A percentile compares a stretch with the other conserved stretches of the same genome.
These are phyloP conservation scores for Viola odorata DNA, from an alignment of 345 rosid genomes.

Conservation along the genomic window DNA sequence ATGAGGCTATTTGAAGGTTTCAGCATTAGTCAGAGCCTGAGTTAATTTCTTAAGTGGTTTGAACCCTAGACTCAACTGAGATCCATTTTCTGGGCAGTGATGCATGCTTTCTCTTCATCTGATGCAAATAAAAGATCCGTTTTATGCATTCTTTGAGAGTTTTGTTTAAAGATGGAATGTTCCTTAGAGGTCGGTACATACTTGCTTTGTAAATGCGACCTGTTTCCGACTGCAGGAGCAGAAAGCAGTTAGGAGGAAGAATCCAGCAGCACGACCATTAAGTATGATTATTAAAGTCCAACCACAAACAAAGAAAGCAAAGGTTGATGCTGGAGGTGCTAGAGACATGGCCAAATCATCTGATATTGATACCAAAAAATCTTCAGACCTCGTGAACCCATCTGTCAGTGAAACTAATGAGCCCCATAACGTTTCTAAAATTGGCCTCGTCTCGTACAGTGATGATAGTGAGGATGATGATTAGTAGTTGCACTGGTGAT, in stretches of 20 bases:
- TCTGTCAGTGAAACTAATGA: constrained; percentile 17
- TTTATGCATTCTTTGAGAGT: background rate
- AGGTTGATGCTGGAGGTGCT: constrained; percentile 27
- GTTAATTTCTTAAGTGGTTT: no score
- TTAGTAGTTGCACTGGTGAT: background rate
- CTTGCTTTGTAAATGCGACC: background rate
- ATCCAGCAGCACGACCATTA: constrained; percentile 48
- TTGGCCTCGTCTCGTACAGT: constrained; percentile 74
- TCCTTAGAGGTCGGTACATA: background rate
- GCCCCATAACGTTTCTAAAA: constrained; percentile 24
- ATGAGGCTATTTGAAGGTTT: no score
- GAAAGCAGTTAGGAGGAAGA: constrained; percentile 50
- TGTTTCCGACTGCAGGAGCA: constrained; percentile 35
- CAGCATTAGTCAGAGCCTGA: no score
- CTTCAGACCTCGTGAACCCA: constrained; percentile 26
- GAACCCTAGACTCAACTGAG: no score
- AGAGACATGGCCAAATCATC: constrained; percentile 24
- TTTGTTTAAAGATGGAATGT: background rate
- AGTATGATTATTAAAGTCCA: constrained; percentile 63
- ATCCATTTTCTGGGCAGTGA: no score
- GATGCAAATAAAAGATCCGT: background rate
- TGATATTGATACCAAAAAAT: constrained; percentile 21
- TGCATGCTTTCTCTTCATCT: background rate
- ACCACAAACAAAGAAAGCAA: constrained; percentile 75
- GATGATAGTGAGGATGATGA: constrained; percentile 80